These are phyloP conservation scores for Cyclotella choctawhatcheeana DNA, from an alignment of 108 stramenopile species.

Conservation along the genomic window DNA sequence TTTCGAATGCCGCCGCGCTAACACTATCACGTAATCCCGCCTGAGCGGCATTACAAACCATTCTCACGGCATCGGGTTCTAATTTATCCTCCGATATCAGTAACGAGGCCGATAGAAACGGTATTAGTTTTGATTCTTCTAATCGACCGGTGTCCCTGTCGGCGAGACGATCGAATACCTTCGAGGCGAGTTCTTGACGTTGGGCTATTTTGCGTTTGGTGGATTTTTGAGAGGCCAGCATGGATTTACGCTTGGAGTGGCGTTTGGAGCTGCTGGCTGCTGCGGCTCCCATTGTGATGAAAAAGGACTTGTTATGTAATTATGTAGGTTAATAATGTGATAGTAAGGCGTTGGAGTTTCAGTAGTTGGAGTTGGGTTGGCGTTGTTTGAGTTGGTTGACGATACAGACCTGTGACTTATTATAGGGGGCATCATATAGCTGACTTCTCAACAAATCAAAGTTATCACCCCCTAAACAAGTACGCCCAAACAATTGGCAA, in stretches of 20 bases:
- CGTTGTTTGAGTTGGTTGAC: too few species aligned
- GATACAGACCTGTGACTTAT: too few species aligned
- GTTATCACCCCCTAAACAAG: too few species aligned
- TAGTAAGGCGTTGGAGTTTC: too few species aligned
- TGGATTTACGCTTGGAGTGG: neutral
- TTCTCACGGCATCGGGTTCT: neutral
- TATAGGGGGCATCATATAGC: too few species aligned
- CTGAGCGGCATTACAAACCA: neutral
- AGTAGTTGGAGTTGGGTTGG: too few species aligned
- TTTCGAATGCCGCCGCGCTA: neutral
- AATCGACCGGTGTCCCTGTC: neutral
- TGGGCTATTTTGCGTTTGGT: neutral
- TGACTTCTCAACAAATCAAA: too few species aligned
- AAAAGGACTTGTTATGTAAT: too few species aligned
- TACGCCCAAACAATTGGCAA: too few species aligned
- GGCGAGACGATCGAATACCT: neutral
- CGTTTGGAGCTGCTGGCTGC: neutral
- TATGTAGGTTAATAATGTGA: too few species aligned
- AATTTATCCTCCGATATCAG: neutral
- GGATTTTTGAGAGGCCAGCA: neutral
- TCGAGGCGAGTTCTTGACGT: neutral
- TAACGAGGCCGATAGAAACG: neutral
- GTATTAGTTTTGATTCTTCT: neutral
- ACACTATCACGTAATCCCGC: too few species aligned
- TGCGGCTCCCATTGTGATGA: neutral